Conservation (phyloP, 768 basidiomycete genomes). For the Leccinum variicolor region DNA sequence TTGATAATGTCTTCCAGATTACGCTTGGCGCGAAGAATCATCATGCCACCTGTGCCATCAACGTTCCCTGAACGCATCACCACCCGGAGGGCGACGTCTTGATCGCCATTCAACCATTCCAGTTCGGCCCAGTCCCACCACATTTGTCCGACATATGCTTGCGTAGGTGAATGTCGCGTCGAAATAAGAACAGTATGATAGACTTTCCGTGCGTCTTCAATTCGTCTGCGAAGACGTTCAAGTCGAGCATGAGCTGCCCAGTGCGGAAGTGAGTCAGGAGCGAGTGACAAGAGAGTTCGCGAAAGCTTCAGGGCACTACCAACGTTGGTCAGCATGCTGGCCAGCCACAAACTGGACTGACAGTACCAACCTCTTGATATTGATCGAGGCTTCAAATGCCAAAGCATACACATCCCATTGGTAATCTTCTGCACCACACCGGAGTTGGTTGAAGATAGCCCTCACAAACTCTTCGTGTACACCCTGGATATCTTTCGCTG, state of each 20-base stretch:
- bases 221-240: constrained; percentile 60
- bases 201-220: constrained; percentile 72
- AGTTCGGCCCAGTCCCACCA: constrained; percentile 88
- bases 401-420: constrained; percentile 67
- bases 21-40: constrained; percentile 61
- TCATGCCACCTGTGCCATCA: constrained; percentile 50
- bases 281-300: constrained; percentile 52
- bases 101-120: constrained; percentile 66
- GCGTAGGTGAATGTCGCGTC: constrained; percentile 35
- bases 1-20: constrained; percentile 51
- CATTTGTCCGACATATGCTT: constrained; percentile 41
- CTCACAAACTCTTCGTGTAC: constrained; percentile 51
- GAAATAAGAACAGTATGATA: constrained; percentile 64
- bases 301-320: constrained; percentile 68
- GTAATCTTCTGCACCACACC: constrained; percentile 44
- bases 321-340: constrained; percentile 10
- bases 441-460: constrained; percentile 56
- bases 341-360: background rate
- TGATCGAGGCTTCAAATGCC: constrained; percentile 63
- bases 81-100: constrained; percentile 49
- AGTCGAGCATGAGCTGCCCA: constrained; percentile 81
- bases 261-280: constrained; percentile 54
- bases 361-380: constrained; percentile 51
- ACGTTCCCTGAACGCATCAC: constrained; percentile 53
- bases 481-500: constrained; percentile 44